Conservation (phyloP, 2,329 filamentous ascomycete species). For the Rugonectria rugulosa region DNA sequence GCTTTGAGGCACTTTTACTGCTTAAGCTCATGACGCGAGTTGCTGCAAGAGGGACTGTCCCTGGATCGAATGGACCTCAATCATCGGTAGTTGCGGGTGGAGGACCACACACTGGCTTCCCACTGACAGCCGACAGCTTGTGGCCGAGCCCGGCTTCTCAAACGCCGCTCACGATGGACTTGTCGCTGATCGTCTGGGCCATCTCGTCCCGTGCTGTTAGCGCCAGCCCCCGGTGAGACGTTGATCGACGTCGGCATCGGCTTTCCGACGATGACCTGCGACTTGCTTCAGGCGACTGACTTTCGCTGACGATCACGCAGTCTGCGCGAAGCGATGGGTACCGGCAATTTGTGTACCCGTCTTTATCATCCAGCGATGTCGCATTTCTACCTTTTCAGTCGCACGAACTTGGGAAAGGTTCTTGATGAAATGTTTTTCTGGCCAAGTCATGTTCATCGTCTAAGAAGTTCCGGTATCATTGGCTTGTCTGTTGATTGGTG, state of each 20-base stretch:
- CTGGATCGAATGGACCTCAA: neutral
- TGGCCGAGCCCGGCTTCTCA: slow-evolving; percentile 5
- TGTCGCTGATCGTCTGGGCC: slow-evolving; percentile 9
- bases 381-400: no score
- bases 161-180: neutral
- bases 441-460: no score
- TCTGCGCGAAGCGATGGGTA: neutral
- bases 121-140: neutral
- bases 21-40: neutral
- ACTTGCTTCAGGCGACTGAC: neutral
- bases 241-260: slow-evolving; percentile 11
- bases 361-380: neutral
- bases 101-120: neutral
- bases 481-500: no score
- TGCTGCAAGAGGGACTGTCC: neutral
- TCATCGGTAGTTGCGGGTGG: neutral
- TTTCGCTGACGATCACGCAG: neutral
- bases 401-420: no score
- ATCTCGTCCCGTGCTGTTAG: slow-evolving; percentile 11
- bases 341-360: neutral
- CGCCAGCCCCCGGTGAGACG: slow-evolving; percentile 9
- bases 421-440: no score
- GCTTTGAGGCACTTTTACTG: neutral
- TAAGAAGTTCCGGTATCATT: no score
- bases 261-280: slow-evolving; percentile 14